These are phyloP conservation scores for Thecaphora thlaspeos DNA, from an alignment of 1,284 basidiomycete species.

Conservation along the genomic window DNA sequence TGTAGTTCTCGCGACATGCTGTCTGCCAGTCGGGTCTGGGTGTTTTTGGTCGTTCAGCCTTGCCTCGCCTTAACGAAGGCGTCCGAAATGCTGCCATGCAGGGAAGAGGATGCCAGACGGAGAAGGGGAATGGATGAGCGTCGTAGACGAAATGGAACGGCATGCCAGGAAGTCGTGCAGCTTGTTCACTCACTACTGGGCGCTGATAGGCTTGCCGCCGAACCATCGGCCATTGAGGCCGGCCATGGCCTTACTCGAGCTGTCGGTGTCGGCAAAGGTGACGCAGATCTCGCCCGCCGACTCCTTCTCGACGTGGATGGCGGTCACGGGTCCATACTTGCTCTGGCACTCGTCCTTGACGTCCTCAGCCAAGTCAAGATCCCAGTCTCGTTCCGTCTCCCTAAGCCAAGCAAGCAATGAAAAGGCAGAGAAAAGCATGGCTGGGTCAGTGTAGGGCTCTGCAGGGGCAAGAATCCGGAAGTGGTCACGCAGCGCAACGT, in stretches of 20 bases:
- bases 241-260: conserved; percentile 78
- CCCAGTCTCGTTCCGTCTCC: conserved; percentile 94
- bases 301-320: conserved; percentile 91
- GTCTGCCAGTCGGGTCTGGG: too few species aligned
- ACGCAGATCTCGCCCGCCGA: conserved; percentile 91
- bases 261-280: conserved; percentile 77
- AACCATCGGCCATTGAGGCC: conserved; percentile 78
- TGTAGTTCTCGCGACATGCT: too few species aligned
- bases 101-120: background rate
- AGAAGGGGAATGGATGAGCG: background rate
- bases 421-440: background rate
- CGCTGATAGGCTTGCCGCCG: conserved; percentile 50
- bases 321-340: conserved; percentile 83
- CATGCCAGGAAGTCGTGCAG: too few species aligned
- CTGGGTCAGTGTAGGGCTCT: background rate
- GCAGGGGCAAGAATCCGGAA: too few species aligned
- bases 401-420: conserved; percentile 2
- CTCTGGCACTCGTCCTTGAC: conserved; percentile 88
- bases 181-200: conserved; percentile 54
- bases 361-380: conserved; percentile 90
- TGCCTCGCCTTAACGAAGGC: conserved; percentile 42
- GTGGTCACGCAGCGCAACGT: too few species aligned
- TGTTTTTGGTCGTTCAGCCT: conserved; percentile 10
- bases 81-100: conserved; percentile 26
- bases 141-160: too few species aligned